phyloP scores from a whole-genome alignment of 2,329 filamentous ascomycete species.

The Nigrospora osmanthi region DNA sequence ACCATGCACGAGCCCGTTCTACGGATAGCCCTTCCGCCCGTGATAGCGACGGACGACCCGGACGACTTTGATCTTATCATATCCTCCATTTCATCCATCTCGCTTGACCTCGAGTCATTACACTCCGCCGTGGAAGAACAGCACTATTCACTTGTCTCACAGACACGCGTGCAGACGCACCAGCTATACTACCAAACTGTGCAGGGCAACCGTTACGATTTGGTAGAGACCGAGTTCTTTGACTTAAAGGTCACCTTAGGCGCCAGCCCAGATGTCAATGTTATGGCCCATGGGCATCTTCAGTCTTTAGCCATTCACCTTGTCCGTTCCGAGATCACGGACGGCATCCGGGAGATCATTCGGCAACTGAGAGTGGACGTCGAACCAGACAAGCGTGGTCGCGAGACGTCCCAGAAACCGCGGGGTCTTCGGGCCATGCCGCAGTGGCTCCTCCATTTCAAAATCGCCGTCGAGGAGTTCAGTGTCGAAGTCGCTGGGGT shows the following conservation, averaged over 20 bases:
- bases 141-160: slow-evolving; percentile 79
- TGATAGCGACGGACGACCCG: slow-evolving; percentile 53
- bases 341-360: slow-evolving; percentile 86
- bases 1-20: slow-evolving; percentile 95
- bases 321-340: slow-evolving; percentile 84
- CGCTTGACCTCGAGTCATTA: slow-evolving; percentile 90
- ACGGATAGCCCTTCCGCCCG: slow-evolving; percentile 77
- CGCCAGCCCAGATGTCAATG: slow-evolving; percentile 77
- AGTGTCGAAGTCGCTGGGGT: slow-evolving; percentile 86
- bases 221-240: slow-evolving; percentile 80
- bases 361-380: slow-evolving; percentile 69
- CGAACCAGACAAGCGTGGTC: slow-evolving; percentile 50
- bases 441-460: slow-evolving; percentile 74
- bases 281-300: slow-evolving; percentile 70
- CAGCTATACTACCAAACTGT: slow-evolving; percentile 92
- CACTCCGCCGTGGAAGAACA: slow-evolving; percentile 77
- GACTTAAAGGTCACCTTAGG: slow-evolving; percentile 81
- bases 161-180: slow-evolving; percentile 76
- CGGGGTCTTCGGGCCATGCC: slow-evolving; percentile 76
- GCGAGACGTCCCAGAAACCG: slow-evolving; percentile 40
- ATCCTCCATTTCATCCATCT: slow-evolving; percentile 88
- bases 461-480: slow-evolving; percentile 81
- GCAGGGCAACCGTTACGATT: slow-evolving; percentile 72
- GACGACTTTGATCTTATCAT: slow-evolving; percentile 95
- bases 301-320: slow-evolving; percentile 86